Conservation (phyloP, 306 rosid genomes). For the Elaeagnus macrophylla region DNA sequence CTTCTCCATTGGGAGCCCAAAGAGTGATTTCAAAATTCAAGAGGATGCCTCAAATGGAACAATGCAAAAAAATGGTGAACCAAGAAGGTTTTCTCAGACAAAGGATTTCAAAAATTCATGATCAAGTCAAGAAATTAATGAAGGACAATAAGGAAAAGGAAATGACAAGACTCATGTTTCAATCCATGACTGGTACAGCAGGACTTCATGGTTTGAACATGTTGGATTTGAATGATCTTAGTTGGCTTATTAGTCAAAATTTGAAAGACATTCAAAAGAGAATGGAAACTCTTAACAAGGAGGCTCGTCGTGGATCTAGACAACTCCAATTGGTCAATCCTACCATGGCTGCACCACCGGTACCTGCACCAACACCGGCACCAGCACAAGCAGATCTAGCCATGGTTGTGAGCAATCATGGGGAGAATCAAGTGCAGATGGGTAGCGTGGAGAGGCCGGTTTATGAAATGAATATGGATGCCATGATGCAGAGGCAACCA, state of each 20-base stretch:
- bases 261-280: constrained; percentile 10
- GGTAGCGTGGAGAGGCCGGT: no score
- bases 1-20: constrained; percentile 25
- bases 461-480: no score
- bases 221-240: constrained; percentile 22
- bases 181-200: constrained; percentile 5
- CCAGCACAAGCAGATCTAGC: no score
- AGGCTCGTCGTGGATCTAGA: background rate
- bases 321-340: no score
- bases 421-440: no score
- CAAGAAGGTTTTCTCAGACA: constrained; percentile 27
- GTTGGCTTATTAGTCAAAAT: constrained; percentile 18
- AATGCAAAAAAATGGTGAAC: constrained; percentile 31
- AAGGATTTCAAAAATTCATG: constrained; percentile 19
- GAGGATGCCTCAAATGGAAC: constrained; percentile 29
- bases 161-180: constrained; percentile 18
- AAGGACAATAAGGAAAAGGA: constrained; percentile 28
- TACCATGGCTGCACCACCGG: no score
- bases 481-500: no score
- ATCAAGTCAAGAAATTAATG: constrained; percentile 20
- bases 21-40: constrained; percentile 16
- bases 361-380: no score
- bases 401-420: no score
- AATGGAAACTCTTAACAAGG: constrained; percentile 3
- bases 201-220: constrained; percentile 2